phyloP scores from a whole-genome alignment of 768 basidiomycete species.

The Coprinopsis cinerea region DNA sequence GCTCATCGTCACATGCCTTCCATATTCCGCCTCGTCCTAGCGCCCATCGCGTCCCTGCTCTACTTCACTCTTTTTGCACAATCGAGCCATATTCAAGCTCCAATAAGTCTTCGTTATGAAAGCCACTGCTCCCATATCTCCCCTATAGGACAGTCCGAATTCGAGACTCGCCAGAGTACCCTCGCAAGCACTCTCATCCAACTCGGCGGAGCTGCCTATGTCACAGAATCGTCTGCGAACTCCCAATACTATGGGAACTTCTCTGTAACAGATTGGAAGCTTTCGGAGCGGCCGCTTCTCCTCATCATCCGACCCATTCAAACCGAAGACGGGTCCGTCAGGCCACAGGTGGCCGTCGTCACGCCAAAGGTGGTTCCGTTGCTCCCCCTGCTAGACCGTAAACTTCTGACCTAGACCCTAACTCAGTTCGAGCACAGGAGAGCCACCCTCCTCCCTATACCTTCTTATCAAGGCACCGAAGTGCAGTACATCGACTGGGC shows the following conservation, averaged over 20 bases:
- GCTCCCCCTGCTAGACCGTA: background rate
- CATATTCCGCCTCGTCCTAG: conserved; percentile 4
- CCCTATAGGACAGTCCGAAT: conserved; percentile 44
- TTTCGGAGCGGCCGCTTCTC: conserved; percentile 77
- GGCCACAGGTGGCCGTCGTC: conserved; percentile 50
- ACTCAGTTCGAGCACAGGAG: conserved; percentile 62
- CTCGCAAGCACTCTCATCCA: conserved; percentile 45
- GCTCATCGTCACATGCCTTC: background rate
- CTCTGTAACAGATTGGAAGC: conserved; percentile 52
- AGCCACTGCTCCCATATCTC: conserved; percentile 41
- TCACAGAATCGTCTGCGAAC: conserved; percentile 74
- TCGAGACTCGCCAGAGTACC: conserved; percentile 43
- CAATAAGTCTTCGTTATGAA: conserved; percentile 13
- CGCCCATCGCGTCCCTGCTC: conserved; percentile 1
- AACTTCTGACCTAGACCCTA: background rate
- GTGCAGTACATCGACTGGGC: conserved; percentile 53
- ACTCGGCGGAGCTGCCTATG: conserved; percentile 59
- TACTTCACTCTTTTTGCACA: background rate
- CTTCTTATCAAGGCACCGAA: conserved; percentile 27
- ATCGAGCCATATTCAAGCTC: background rate
- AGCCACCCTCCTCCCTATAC: conserved; percentile 54
- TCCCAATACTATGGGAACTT: conserved; percentile 72
- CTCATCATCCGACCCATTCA: conserved; percentile 49
- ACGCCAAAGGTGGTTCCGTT: conserved; percentile 48
- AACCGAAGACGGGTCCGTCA: conserved; percentile 16